These are phyloP conservation scores for Pseudomassariella vexata DNA, from an alignment of 2,329 filamentous ascomycete species.

Conservation along the genomic window DNA sequence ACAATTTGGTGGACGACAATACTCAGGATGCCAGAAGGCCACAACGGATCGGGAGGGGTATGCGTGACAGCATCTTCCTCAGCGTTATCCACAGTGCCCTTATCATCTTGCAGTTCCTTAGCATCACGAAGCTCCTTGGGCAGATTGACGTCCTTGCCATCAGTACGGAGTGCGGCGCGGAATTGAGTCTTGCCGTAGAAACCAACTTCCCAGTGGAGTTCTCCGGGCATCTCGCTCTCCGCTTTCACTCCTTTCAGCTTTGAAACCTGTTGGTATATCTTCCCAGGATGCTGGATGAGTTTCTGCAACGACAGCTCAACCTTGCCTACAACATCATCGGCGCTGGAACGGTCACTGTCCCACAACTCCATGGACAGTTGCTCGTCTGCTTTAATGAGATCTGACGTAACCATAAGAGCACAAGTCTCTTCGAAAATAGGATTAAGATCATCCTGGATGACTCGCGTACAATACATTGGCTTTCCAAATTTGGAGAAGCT, in stretches of 20 bases:
- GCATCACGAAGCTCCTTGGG: conserved; percentile 69
- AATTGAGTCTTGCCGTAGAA: conserved; percentile 91
- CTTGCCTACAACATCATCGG: conserved; percentile 93
- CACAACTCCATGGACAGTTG: conserved; percentile 90
- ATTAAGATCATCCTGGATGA: conserved; percentile 91
- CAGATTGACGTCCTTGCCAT: conserved; percentile 75
- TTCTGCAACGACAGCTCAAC: conserved; percentile 91
- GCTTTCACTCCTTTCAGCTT: conserved; percentile 78
- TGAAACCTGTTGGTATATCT: conserved; percentile 86
- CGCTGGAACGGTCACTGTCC: conserved; percentile 89
- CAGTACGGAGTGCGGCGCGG: conserved; percentile 74
- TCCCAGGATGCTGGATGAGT: conserved; percentile 87
- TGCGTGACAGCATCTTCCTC: conserved; percentile 81
- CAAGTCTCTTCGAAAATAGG: conserved; percentile 87
- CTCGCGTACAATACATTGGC: conserved; percentile 94
- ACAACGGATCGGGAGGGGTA: conserved; percentile 92
- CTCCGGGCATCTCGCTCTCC: conserved; percentile 83
- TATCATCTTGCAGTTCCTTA: conserved; percentile 79
- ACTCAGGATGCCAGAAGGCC: conserved; percentile 85
- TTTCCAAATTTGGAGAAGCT: conserved; percentile 96
- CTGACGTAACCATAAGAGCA: conserved; percentile 78
- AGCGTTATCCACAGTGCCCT: conserved; percentile 65
- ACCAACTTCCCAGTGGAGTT: conserved; percentile 93
- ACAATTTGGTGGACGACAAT: conserved; percentile 92
- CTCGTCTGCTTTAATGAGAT: conserved; percentile 89